Percentiles rank a stretch among this genome's conserved stretches.
phyloP scores from a whole-genome alignment of 768 basidiomycete species.

The Rhodotorula graminis region DNA sequence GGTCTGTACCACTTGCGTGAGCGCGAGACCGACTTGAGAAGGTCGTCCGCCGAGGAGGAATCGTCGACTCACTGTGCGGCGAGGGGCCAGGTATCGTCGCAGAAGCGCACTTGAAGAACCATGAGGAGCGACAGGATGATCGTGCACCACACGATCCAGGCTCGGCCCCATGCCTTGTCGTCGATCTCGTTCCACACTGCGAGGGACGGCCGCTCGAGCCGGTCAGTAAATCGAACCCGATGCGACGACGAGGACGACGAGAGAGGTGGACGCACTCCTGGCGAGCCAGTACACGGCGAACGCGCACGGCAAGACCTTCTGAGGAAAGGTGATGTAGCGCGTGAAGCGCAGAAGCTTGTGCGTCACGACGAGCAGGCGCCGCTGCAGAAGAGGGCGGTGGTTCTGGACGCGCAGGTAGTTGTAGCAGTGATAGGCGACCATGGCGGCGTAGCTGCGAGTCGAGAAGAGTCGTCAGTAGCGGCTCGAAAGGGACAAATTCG shows the following conservation, averaged over 20 bases:
- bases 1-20: neutral
- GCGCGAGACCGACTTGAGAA: neutral
- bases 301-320: constrained; percentile 22
- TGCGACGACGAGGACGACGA: too few species aligned
- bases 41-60: too few species aligned
- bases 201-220: too few species aligned
- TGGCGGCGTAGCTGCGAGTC: constrained; percentile 2
- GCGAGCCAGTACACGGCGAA: constrained; percentile 27
- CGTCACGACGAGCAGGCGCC: neutral
- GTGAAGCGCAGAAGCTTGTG: constrained; percentile 1
- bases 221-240: neutral
- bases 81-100: constrained; percentile 10
- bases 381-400: neutral
- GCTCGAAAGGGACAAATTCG: too few species aligned
- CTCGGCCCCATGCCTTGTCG: neutral
- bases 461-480: too few species aligned
- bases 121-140: constrained; percentile 8
- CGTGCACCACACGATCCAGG: constrained; percentile 25
- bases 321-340: constrained; percentile 10
- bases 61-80: neutral
- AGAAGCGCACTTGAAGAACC: constrained; percentile 19
- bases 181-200: constrained; percentile 29
- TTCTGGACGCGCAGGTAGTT: constrained; percentile 9
- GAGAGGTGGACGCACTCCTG: constrained; percentile 3
- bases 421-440: constrained; percentile 17